These are phyloP conservation scores for Rhododendron vialii DNA, from an alignment of 148 eudicot genomes.

Conservation along the genomic window DNA sequence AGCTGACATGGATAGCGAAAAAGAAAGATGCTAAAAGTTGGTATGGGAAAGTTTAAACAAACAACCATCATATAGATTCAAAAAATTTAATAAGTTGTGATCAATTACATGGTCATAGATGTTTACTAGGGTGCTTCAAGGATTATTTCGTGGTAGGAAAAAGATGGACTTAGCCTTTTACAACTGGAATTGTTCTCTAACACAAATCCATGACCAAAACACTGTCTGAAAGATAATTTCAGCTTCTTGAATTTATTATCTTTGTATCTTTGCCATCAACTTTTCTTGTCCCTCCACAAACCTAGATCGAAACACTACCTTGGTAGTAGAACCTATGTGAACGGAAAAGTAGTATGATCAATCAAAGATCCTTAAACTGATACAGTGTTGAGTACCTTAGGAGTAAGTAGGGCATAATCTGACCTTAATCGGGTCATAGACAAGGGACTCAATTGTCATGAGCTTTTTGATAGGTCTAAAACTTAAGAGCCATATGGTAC, in stretches of 20 bases:
- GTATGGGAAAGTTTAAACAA: not conserved
- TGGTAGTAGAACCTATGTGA: not conserved
- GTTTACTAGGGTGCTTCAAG: not conserved
- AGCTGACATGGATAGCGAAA: not conserved
- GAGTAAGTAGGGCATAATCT: not conserved
- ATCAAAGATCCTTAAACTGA: not conserved
- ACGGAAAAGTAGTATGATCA: not conserved
- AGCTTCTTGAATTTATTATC: not conserved
- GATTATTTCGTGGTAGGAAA: not conserved
- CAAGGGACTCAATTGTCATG: not conserved
- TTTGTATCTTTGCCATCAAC: not conserved
- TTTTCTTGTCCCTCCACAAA: not conserved
- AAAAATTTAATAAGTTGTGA: not conserved
- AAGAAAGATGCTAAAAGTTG: not conserved
- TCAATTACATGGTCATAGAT: not conserved
- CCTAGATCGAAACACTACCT: not conserved
- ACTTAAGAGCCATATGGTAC: not conserved
- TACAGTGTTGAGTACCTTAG: not conserved
- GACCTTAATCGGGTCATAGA: not conserved
- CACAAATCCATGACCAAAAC: not conserved
- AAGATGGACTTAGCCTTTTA: not conserved
- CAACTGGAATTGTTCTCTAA: not conserved
- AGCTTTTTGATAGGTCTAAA: not conserved
- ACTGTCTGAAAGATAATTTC: not conserved
- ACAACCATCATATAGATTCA: not conserved